phyloP scores from a whole-genome alignment of 108 stramenopile species.

The Conticribra weissflogii region DNA sequence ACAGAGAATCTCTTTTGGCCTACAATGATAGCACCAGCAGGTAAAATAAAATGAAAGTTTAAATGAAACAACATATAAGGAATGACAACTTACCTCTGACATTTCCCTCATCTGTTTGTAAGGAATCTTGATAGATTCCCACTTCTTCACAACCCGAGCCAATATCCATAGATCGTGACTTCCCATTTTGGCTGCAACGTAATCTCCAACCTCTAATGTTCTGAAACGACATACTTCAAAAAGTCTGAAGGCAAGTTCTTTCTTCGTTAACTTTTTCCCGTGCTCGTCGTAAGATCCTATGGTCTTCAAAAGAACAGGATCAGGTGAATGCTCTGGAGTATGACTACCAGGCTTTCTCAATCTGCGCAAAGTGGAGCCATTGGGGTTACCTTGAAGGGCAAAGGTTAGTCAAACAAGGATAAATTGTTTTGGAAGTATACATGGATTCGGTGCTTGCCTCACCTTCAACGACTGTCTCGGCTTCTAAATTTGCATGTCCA shows the following conservation, averaged over 20 bases:
- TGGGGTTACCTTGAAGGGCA: slow-evolving; percentile 27
- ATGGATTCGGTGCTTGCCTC: too few species aligned
- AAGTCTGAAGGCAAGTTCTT: slow-evolving; percentile 59
- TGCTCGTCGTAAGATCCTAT: slow-evolving; percentile 26
- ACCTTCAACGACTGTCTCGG: not conserved
- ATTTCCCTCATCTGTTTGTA: slow-evolving; percentile 62
- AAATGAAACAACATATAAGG: not conserved
- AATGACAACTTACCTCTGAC: slow-evolving; percentile 27
- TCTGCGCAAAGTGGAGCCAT: slow-evolving; percentile 70
- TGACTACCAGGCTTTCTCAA: slow-evolving; percentile 41
- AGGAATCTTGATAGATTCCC: slow-evolving; percentile 29
- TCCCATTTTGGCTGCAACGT: slow-evolving; percentile 61
- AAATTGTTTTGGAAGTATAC: too few species aligned
- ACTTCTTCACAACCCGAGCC: slow-evolving; percentile 64
- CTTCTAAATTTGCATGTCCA: not conserved
- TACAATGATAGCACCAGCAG: not conserved
- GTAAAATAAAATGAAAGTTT: not conserved
- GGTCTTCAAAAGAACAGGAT: slow-evolving; percentile 2
- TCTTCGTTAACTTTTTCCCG: slow-evolving; percentile 52
- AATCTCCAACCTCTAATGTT: slow-evolving; percentile 63
- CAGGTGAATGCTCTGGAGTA: not conserved
- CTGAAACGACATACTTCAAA: slow-evolving; percentile 70
- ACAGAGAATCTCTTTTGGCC: slow-evolving; percentile 57
- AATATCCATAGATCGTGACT: slow-evolving; percentile 78
- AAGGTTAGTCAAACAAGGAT: too few species aligned